Evolutionary conservation across 331 rosid genomes (phyloP).

Genomic region (Pyrus hybrid): DNA sequence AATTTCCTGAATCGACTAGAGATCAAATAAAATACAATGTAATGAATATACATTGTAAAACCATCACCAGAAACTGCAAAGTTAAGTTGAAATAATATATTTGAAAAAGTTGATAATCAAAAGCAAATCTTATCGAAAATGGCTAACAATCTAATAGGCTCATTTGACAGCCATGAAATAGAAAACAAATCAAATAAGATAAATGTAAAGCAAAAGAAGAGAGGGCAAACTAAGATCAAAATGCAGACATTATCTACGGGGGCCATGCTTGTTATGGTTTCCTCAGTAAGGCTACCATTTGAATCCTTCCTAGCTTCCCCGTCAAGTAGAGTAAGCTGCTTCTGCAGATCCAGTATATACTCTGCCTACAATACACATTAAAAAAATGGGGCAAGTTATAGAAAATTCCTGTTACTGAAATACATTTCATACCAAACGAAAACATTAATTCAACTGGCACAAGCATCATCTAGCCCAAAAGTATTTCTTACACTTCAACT

Average conservation of each 20-base stretch:
- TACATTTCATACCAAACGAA: neutral
- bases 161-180: neutral
- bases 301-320: conserved; percentile 78
- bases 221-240: conserved; percentile 14
- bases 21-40: no score
- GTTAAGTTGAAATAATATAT: neutral
- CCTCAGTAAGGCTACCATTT: conserved; percentile 65
- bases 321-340: conserved; percentile 80
- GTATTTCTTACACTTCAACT: no score
- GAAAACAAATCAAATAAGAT: neutral
- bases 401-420: neutral
- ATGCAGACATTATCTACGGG: conserved; percentile 72
- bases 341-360: conserved; percentile 82
- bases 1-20: neutral
- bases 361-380: conserved; percentile 61
- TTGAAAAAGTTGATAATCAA: neutral
- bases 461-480: neutral
- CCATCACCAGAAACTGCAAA: neutral
- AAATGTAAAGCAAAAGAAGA: neutral
- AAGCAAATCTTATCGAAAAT: neutral
- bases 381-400: neutral
- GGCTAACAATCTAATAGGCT: neutral
- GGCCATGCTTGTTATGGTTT: conserved; percentile 63
- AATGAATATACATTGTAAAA: neutral
- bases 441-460: neutral